A percentile compares a stretch with the other conserved stretches of the same genome.
Conservation (phyloP, 371 early-diverging fungal species). For the Lichtheimia hyalospora region DNA sequence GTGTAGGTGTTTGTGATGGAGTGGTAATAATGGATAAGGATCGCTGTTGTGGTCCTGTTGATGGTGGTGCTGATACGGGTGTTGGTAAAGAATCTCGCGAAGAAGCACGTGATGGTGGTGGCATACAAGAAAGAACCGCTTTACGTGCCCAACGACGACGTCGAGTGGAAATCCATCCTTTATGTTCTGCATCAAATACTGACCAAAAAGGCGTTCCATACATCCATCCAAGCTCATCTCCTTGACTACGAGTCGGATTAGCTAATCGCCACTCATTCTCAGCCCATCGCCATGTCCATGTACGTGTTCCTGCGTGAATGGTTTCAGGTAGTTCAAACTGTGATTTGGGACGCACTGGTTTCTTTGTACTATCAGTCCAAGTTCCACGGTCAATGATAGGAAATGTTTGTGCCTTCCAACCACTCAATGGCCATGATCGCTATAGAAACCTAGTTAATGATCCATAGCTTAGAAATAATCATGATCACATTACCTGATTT, state of each 20-base stretch:
- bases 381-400: conserved; percentile 13
- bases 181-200: conserved; percentile 11
- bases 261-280: conserved; percentile 19
- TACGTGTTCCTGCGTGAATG: conserved; percentile 5
- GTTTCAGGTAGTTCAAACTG: conserved; percentile 13
- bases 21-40: too few species aligned
- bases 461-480: too few species aligned
- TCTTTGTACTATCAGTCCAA: conserved; percentile 19
- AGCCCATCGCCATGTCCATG: conserved; percentile 19
- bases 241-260: background rate
- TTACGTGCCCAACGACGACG: conserved; percentile 23
- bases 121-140: conserved; percentile 4
- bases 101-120: background rate
- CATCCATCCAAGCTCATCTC: conserved; percentile 21
- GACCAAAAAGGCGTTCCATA: conserved; percentile 20
- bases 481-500: conserved; percentile 13
- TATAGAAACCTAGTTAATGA: background rate
- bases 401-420: conserved; percentile 11
- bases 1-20: background rate
- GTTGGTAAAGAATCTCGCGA: background rate
- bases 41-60: background rate
- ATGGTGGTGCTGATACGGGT: background rate
- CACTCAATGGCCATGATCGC: conserved; percentile 19
- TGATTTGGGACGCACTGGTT: conserved; percentile 7
- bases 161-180: conserved; percentile 21